Evolutionary conservation across 78 protist genomes (phyloP).

Genomic region (Bodo saltans): DNA sequence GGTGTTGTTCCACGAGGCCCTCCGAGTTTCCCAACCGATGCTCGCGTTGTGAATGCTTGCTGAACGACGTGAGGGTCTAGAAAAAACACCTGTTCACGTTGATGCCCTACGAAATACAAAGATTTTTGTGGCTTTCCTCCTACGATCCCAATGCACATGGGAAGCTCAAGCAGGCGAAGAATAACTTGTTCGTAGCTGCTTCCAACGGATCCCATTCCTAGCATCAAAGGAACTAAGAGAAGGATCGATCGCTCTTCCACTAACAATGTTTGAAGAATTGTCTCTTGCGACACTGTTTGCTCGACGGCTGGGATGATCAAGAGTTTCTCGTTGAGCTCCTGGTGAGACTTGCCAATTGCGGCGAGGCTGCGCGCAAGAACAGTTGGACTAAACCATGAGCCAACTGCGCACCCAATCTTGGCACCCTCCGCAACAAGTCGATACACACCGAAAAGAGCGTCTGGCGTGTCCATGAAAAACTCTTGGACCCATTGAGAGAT

Average conservation of each 20-base stretch:
- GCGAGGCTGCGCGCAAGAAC: slow-evolving; percentile 40
- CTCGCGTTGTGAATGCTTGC: slow-evolving; percentile 20
- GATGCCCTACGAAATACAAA: slow-evolving; percentile 65
- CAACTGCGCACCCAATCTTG: slow-evolving; percentile 44
- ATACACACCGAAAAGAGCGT: slow-evolving; percentile 61
- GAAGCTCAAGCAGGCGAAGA: neutral
- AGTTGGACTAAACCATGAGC: slow-evolving; percentile 74
- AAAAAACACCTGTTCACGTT: slow-evolving; percentile 61
- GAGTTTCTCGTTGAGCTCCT: neutral
- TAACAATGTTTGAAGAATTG: no score
- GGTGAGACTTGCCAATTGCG: slow-evolving; percentile 7
- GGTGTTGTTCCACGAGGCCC: no score
- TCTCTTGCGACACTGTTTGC: slow-evolving; percentile 29
- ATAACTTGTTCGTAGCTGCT: slow-evolving; percentile 27
- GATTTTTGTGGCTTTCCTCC: slow-evolving; percentile 71
- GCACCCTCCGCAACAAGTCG: slow-evolving; percentile 49
- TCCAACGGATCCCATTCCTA: slow-evolving; percentile 58
- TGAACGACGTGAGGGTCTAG: slow-evolving; percentile 72
- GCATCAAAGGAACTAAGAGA: slow-evolving; percentile 58
- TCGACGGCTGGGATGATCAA: neutral
- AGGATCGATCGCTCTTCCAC: slow-evolving; percentile 56
- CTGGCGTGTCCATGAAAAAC: neutral
- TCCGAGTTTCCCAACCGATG: no score
- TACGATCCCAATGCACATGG: slow-evolving; percentile 60
- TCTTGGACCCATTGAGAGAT: neutral